These are phyloP conservation scores for Epichloe festucae DNA, from an alignment of 2,329 filamentous ascomycete species.

Conservation along the genomic window DNA sequence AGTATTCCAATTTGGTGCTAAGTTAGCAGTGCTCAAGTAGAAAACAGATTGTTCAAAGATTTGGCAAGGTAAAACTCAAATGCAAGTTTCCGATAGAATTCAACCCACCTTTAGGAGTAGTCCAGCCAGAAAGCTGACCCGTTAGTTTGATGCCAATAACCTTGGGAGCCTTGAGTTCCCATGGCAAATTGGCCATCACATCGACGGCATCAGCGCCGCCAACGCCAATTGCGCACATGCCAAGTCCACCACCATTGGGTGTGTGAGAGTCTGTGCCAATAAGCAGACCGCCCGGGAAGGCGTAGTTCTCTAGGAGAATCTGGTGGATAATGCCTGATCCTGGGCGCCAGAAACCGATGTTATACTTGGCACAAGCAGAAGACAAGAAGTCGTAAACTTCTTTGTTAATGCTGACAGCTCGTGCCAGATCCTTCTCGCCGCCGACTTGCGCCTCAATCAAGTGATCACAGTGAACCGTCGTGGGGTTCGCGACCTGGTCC, in stretches of 20 bases:
- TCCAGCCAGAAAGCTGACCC: conserved; percentile 81
- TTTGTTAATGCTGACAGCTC: conserved; percentile 91
- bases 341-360: conserved; percentile 99
- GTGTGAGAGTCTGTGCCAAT: conserved; percentile 98
- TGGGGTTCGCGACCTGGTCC: conserved; percentile 85
- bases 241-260: conserved; percentile 90
- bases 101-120: conserved; percentile 68
- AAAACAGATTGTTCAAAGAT: background rate
- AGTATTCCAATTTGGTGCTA: background rate
- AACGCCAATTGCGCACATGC: conserved; percentile 89
- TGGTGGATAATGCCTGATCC: conserved; percentile 99
- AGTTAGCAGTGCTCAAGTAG: background rate
- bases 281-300: conserved; percentile 94
- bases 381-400: conserved; percentile 98
- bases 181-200: conserved; percentile 92
- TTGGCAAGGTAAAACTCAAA: background rate
- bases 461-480: conserved; percentile 97
- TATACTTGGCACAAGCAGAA: conserved; percentile 92
- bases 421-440: conserved; percentile 82
- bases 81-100: background rate
- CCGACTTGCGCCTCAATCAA: conserved; percentile 96
- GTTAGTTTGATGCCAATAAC: conserved; percentile 93
- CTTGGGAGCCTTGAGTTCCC: conserved; percentile 97
- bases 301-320: conserved; percentile 97
- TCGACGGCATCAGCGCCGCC: conserved; percentile 97